Conservation (phyloP, 352 stramenopile genomes). For the Phytophthora agathidicida region DNA sequence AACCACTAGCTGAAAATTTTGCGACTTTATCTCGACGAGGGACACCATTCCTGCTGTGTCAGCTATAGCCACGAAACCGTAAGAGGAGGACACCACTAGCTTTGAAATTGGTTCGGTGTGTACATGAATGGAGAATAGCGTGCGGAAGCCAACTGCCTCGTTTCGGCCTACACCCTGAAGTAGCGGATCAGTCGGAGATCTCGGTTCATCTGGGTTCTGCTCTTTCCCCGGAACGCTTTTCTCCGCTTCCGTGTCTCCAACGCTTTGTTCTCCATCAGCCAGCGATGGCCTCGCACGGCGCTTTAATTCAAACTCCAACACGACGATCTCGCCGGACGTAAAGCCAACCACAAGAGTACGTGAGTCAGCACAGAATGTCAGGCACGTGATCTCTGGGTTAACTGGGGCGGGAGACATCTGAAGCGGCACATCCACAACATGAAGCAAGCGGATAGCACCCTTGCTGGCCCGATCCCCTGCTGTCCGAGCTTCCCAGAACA, state of each 20-base stretch:
- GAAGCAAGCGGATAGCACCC: constrained; percentile 58
- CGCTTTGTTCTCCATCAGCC: constrained; percentile 1
- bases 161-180: constrained; percentile 10
- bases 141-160: constrained; percentile 42
- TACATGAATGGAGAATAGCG: constrained; percentile 60
- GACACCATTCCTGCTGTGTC: constrained; percentile 68
- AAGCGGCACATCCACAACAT: constrained; percentile 49
- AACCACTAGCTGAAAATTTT: constrained; percentile 65
- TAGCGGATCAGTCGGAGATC: neutral
- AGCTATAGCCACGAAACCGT: constrained; percentile 56
- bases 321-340: constrained; percentile 52
- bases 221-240: neutral
- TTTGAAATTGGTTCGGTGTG: constrained; percentile 63
- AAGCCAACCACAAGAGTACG: constrained; percentile 62
- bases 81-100: constrained; percentile 53
- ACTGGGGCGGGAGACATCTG: constrained; percentile 43
- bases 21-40: constrained; percentile 52
- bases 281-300: neutral
- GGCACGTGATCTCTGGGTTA: constrained; percentile 44
- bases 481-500: constrained; percentile 69
- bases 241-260: neutral
- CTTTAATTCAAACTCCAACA: constrained; percentile 52
- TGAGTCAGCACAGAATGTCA: constrained; percentile 56
- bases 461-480: constrained; percentile 57
- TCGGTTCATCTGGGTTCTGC: neutral